Percentiles rank a stretch among this genome's conserved stretches.
Evolutionary conservation across 73 alveolate species (phyloP).

Genomic region (Halteria grandinella): DNA sequence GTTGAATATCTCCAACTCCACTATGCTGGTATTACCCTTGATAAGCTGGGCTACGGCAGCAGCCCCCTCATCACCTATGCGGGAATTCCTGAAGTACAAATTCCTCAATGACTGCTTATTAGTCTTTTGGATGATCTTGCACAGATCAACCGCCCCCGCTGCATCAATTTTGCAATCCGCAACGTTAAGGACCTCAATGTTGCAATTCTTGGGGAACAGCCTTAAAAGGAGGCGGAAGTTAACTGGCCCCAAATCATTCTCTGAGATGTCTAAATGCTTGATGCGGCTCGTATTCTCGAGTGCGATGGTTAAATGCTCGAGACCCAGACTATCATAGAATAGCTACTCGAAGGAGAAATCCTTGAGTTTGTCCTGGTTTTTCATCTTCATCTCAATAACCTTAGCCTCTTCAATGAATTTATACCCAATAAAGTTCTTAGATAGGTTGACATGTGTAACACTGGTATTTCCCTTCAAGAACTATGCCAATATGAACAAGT

Average conservation of each 20-base stretch:
- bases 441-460: constrained; percentile 42
- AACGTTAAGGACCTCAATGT: constrained; percentile 58
- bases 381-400: constrained; percentile 67
- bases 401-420: constrained; percentile 63
- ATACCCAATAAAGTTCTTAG: constrained; percentile 56
- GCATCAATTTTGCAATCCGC: constrained; percentile 74
- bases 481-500: constrained; percentile 53
- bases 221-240: constrained; percentile 48
- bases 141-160: constrained; percentile 39
- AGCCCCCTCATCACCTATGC: constrained; percentile 76
- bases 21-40: constrained; percentile 53
- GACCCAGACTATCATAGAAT: constrained; percentile 65
- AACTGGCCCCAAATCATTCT: constrained; percentile 65
- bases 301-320: constrained; percentile 69
- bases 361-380: constrained; percentile 54
- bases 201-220: constrained; percentile 50
- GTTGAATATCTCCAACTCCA: constrained; percentile 72
- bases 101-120: constrained; percentile 30
- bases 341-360: constrained; percentile 57
- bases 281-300: constrained; percentile 37
- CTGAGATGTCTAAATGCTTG: constrained; percentile 55
- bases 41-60: constrained; percentile 63
- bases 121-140: constrained; percentile 50
- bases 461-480: constrained; percentile 44
- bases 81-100: constrained; percentile 66